phyloP scores from a whole-genome alignment of 1,284 basidiomycete species.

The Peniophora sp. region DNA sequence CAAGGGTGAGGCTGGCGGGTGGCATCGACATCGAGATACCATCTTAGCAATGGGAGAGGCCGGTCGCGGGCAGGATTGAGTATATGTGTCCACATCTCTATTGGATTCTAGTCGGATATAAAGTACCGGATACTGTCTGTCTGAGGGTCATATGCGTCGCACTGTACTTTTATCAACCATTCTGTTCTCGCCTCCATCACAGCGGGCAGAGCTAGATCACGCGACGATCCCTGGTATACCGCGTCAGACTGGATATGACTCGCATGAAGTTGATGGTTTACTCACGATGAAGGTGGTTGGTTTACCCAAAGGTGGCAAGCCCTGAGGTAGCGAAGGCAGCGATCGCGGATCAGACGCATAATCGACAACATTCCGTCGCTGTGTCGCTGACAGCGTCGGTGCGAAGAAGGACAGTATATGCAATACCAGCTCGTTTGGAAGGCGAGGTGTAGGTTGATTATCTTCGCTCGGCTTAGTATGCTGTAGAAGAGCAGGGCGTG shows the following conservation, averaged over 20 bases:
- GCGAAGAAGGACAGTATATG: slow-evolving; percentile 50
- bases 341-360: slow-evolving; percentile 47
- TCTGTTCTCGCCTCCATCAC: too few species aligned
- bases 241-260: too few species aligned
- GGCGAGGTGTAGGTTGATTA: slow-evolving; percentile 9
- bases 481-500: slow-evolving; percentile 4
- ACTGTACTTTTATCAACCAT: too few species aligned
- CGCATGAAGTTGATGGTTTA: too few species aligned
- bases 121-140: too few species aligned
- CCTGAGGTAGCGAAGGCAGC: slow-evolving; percentile 39
- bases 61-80: slow-evolving; percentile 8
- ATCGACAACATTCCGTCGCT: slow-evolving; percentile 46
- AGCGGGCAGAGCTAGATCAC: too few species aligned
- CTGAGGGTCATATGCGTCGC: too few species aligned
- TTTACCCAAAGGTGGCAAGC: too few species aligned
- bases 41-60: slow-evolving; percentile 18
- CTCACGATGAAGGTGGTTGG: too few species aligned
- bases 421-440: slow-evolving; percentile 56
- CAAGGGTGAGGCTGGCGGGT: slow-evolving; percentile 30
- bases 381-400: slow-evolving; percentile 47
- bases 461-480: slow-evolving; percentile 3
- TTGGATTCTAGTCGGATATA: background rate
- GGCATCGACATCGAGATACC: slow-evolving; percentile 31
- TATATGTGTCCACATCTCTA: background rate
- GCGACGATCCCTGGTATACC: too few species aligned